Evolutionary conservation across 768 basidiomycete genomes (phyloP).

Genomic region (Trametes villosa): DNA sequence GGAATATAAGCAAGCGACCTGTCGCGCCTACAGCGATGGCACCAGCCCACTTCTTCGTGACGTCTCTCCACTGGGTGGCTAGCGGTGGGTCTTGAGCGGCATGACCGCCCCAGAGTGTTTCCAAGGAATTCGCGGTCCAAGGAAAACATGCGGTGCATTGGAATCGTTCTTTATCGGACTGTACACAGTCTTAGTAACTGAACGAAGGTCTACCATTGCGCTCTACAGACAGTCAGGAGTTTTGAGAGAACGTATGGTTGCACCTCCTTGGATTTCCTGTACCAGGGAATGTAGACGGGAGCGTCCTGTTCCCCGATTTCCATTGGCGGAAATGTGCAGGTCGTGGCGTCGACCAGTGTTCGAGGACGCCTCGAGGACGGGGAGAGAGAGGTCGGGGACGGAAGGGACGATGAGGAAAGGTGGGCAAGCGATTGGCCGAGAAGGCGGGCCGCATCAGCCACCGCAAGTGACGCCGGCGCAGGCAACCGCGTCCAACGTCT

Average conservation of each 20-base stretch:
- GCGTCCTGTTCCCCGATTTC: neutral
- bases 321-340: neutral
- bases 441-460: conserved; percentile 16
- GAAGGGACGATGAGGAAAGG: conserved; percentile 16
- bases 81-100: conserved; percentile 36
- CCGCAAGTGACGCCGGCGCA: conserved; percentile 19
- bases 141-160: conserved; percentile 31
- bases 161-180: conserved; percentile 17
- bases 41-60: conserved; percentile 54
- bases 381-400: neutral
- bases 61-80: conserved; percentile 45
- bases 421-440: conserved; percentile 14
- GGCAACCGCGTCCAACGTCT: conserved; percentile 19
- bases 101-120: conserved; percentile 42
- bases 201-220: neutral
- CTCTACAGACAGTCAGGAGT: conserved; percentile 15
- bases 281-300: conserved; percentile 20
- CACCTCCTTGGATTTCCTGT: conserved; percentile 8
- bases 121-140: conserved; percentile 40
- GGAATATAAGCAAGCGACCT: conserved; percentile 30
- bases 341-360: neutral
- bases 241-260: conserved; percentile 19
- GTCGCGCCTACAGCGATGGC: conserved; percentile 47
- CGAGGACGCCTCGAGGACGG: neutral
- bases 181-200: neutral